phyloP scores from a whole-genome alignment of 768 basidiomycete genomes.

The Lentinula raphanica region DNA sequence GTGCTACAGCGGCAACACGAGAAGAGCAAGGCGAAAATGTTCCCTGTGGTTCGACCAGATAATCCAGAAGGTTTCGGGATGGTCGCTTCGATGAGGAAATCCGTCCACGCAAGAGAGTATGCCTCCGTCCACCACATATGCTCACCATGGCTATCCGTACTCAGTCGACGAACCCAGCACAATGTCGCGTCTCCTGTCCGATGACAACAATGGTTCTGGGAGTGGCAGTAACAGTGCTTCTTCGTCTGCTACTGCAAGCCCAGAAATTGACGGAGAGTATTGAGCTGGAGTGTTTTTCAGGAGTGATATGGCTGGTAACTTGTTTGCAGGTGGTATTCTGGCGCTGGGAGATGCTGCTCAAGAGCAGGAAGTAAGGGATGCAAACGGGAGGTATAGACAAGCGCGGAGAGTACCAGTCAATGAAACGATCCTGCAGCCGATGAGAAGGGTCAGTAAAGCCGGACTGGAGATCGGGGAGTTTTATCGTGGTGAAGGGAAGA shows the following conservation, averaged over 20 bases:
- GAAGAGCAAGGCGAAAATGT: not conserved
- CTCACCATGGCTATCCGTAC: constrained; percentile 21
- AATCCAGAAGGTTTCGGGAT: constrained; percentile 31
- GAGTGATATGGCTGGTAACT: not conserved
- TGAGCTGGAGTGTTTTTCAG: not conserved
- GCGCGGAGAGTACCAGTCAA: constrained; percentile 83
- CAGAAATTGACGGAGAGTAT: constrained; percentile 1
- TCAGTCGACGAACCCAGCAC: constrained; percentile 3
- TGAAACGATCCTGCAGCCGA: constrained; percentile 82
- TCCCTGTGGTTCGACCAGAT: not conserved
- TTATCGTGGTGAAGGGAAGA: not conserved
- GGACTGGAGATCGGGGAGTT: constrained; percentile 65
- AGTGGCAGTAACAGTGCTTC: constrained; percentile 1
- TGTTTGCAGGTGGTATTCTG: constrained; percentile 18
- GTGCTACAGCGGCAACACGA: constrained; percentile 6
- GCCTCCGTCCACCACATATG: constrained; percentile 37
- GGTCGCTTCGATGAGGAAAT: constrained; percentile 45
- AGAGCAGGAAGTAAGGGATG: constrained; percentile 88
- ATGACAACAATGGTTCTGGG: not conserved
- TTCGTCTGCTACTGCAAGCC: constrained; percentile 1
- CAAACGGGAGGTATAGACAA: constrained; percentile 80
- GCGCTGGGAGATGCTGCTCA: constrained; percentile 66
- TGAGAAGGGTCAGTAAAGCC: constrained; percentile 88
- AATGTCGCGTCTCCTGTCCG: not conserved
- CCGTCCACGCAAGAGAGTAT: constrained; percentile 70